phyloP scores from a whole-genome alignment of 805 yeast genomes.

The Ogataea pilisensis region DNA sequence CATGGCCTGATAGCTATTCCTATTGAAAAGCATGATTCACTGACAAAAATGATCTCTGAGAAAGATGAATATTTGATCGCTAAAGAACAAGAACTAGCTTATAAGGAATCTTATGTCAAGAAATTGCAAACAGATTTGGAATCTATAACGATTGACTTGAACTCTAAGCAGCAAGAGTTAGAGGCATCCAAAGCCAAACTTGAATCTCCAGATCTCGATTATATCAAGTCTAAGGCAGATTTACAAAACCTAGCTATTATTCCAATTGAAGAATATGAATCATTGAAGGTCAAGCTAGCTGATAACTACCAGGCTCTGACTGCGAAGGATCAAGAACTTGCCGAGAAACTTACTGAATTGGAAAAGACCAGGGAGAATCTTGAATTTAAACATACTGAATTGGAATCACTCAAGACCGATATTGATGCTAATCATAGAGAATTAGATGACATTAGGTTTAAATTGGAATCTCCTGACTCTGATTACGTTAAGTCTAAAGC shows the following conservation, averaged over 20 bases:
- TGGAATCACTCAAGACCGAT: conserved; percentile 1
- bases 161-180: not conserved
- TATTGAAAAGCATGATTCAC: conserved; percentile 12
- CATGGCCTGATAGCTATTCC: conserved; percentile 18
- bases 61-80: conserved; percentile 1
- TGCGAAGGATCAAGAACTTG: not conserved
- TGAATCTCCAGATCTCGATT: conserved; percentile 7
- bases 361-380: not conserved
- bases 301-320: not conserved
- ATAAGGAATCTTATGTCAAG: not conserved
- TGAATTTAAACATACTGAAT: not conserved
- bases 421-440: conserved; percentile 6
- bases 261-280: conserved; percentile 3
- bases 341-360: not conserved
- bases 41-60: conserved; percentile 1
- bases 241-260: conserved; percentile 4
- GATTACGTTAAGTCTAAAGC: conserved; percentile 30
- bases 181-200: conserved; percentile 2
- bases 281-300: not conserved
- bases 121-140: conserved; percentile 1
- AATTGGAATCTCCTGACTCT: conserved; percentile 29
- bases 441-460: conserved; percentile 8
- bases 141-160: no score
- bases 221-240: conserved; percentile 5
- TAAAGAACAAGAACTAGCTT: conserved; percentile 2